phyloP scores from a whole-genome alignment of 257 asterid species.

The Penstemon davidsonii region DNA sequence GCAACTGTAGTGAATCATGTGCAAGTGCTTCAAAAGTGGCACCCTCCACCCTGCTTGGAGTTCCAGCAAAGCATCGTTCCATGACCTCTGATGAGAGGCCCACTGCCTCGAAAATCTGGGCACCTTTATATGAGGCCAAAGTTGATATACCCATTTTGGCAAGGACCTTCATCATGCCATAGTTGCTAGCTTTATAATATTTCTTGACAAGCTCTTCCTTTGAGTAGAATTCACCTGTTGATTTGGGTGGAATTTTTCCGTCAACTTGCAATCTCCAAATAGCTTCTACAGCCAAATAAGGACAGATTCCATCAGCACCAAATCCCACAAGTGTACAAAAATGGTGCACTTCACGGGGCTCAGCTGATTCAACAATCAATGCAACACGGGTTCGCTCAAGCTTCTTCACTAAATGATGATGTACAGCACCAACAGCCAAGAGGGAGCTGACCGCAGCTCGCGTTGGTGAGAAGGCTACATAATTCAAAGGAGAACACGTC shows the following conservation, averaged over 20 bases:
- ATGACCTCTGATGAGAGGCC: constrained; percentile 98
- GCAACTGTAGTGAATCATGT: constrained; percentile 76
- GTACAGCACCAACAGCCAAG: constrained; percentile 97
- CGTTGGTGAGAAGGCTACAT: constrained; percentile 73
- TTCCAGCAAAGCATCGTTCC: constrained; percentile 89
- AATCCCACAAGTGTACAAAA: constrained; percentile 97
- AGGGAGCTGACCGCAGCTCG: constrained; percentile 94
- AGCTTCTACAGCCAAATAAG: constrained; percentile 89
- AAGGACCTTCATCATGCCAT: constrained; percentile 99
- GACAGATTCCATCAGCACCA: constrained; percentile 98
- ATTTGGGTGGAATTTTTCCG: constrained; percentile 92
- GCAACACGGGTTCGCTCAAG: constrained; percentile 95
- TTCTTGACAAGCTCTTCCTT: constrained; percentile 85
- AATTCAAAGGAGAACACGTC: constrained; percentile 15
- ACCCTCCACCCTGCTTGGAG: constrained; percentile 99
- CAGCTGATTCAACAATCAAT: constrained; percentile 89
- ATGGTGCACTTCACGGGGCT: constrained; percentile 99
- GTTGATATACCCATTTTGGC: constrained; percentile 99
- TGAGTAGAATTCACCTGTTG: constrained; percentile 77
- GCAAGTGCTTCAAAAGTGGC: constrained; percentile 98
- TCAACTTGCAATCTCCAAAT: constrained; percentile 95
- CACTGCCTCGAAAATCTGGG: constrained; percentile 99
- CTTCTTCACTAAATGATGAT: constrained; percentile 90
- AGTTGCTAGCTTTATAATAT: constrained; percentile 81
- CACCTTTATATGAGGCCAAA: constrained; percentile 97